A percentile compares a stretch with the other conserved stretches of the same genome.
phyloP scores from a whole-genome alignment of 2,329 filamentous ascomycete genomes.

The Neoarthrinium moseri region DNA sequence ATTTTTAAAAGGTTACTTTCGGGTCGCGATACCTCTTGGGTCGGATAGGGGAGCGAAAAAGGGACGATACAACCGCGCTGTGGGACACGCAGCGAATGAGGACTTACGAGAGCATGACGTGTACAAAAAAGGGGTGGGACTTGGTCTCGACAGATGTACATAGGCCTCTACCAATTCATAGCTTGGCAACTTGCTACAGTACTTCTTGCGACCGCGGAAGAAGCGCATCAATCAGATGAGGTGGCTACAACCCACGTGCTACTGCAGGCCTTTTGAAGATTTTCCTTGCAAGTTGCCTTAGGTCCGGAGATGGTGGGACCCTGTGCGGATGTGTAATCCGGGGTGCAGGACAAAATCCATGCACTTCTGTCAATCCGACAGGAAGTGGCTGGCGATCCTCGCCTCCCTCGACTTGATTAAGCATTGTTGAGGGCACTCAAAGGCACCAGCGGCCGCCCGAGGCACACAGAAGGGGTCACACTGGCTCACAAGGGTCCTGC shows the following conservation, averaged over 20 bases:
- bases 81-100: slow-evolving; percentile 4
- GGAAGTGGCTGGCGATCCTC: slow-evolving; percentile 4
- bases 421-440: neutral
- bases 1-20: slow-evolving; percentile 4
- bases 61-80: slow-evolving; percentile 1
- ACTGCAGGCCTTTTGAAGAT: neutral
- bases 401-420: neutral
- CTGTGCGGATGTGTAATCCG: slow-evolving; percentile 6
- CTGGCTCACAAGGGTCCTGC: neutral
- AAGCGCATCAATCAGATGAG: slow-evolving; percentile 6
- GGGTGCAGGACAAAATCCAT: slow-evolving; percentile 1
- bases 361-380: neutral
- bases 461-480: slow-evolving; percentile 3
- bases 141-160: slow-evolving; percentile 5
- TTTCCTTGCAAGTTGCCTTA: neutral
- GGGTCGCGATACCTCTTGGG: slow-evolving; percentile 2
- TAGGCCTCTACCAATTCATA: slow-evolving; percentile 4
- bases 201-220: neutral
- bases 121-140: neutral
- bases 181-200: neutral
- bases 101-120: slow-evolving; percentile 7
- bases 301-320: slow-evolving; percentile 5
- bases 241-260: neutral
- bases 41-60: neutral
- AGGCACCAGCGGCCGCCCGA: neutral